These are phyloP conservation scores for Penicillium sp. DNA, from an alignment of 2,329 filamentous ascomycete species.

Conservation along the genomic window DNA sequence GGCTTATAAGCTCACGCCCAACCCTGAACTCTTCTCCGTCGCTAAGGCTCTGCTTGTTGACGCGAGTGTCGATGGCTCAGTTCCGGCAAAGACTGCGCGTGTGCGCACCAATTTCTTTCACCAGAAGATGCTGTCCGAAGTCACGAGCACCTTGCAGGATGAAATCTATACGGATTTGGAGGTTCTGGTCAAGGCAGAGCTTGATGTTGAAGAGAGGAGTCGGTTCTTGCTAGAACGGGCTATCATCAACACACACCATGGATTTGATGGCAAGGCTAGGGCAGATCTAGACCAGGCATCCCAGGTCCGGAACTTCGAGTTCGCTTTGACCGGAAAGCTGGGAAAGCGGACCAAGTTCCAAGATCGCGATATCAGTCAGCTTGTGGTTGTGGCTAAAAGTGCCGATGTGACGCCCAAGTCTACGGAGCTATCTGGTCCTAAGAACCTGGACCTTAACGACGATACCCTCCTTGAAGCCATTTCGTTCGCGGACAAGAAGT, in stretches of 20 bases:
- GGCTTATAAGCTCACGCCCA: slow-evolving; percentile 81
- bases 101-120: slow-evolving; percentile 77
- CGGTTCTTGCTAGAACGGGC: slow-evolving; percentile 82
- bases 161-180: slow-evolving; percentile 66
- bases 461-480: slow-evolving; percentile 92
- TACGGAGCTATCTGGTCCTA: slow-evolving; percentile 57
- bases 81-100: slow-evolving; percentile 62
- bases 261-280: slow-evolving; percentile 76
- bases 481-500: slow-evolving; percentile 68
- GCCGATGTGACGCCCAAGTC: slow-evolving; percentile 45
- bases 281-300: slow-evolving; percentile 73
- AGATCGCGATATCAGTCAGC: slow-evolving; percentile 69
- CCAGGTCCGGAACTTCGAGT: slow-evolving; percentile 72
- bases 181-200: slow-evolving; percentile 52
- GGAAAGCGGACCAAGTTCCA: slow-evolving; percentile 66
- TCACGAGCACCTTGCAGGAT: slow-evolving; percentile 64
- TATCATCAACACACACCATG: slow-evolving; percentile 82
- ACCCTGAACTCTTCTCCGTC: slow-evolving; percentile 81
- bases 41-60: slow-evolving; percentile 67
- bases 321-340: slow-evolving; percentile 81
- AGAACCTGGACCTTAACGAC: slow-evolving; percentile 81
- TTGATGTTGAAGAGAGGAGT: slow-evolving; percentile 59
- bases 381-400: slow-evolving; percentile 89
- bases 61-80: slow-evolving; percentile 49
- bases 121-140: slow-evolving; percentile 70